These are phyloP conservation scores for Tulasnella sp. DNA, from an alignment of 768 basidiomycete species.

Conservation along the genomic window DNA sequence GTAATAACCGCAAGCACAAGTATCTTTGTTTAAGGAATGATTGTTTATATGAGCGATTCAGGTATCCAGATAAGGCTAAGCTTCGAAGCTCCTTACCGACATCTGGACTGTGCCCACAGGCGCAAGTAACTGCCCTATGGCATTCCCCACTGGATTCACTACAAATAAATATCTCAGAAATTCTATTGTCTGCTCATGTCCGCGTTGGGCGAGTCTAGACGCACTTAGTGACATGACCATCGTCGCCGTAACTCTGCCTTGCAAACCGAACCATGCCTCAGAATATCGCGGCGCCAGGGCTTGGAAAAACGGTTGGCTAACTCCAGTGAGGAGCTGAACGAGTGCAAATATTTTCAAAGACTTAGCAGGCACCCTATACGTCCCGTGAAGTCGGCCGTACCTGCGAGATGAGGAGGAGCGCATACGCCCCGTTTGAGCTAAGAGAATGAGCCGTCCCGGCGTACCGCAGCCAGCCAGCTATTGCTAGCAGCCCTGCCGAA, in stretches of 20 bases:
- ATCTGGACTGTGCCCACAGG: slow-evolving; percentile 54
- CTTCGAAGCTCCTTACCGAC: slow-evolving; percentile 46
- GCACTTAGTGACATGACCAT: slow-evolving; percentile 51
- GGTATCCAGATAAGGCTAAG: no score
- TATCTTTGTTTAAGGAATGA: not conserved
- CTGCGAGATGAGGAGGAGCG: slow-evolving; percentile 69
- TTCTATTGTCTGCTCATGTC: no score
- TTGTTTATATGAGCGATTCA: no score
- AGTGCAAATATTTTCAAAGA: no score
- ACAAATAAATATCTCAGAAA: not conserved
- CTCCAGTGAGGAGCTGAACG: slow-evolving; percentile 54
- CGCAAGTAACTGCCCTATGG: slow-evolving; percentile 67
- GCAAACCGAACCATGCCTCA: slow-evolving; percentile 76
- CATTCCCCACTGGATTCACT: slow-evolving; percentile 73
- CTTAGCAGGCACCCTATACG: no score
- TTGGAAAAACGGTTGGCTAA: slow-evolving; percentile 70
- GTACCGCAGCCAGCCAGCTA: slow-evolving; percentile 74
- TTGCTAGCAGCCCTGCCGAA: slow-evolving; percentile 50
- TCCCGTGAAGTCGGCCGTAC: slow-evolving; percentile 38
- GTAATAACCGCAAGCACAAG: slow-evolving; percentile 63
- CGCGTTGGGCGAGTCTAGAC: no score
- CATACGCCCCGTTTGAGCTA: slow-evolving; percentile 52
- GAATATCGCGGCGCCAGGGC: slow-evolving; percentile 77
- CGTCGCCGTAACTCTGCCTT: slow-evolving; percentile 72
- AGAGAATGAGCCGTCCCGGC: slow-evolving; percentile 61